These are phyloP conservation scores for Leishmania turanica DNA, from an alignment of 208 protist genomes.

Conservation along the genomic window DNA sequence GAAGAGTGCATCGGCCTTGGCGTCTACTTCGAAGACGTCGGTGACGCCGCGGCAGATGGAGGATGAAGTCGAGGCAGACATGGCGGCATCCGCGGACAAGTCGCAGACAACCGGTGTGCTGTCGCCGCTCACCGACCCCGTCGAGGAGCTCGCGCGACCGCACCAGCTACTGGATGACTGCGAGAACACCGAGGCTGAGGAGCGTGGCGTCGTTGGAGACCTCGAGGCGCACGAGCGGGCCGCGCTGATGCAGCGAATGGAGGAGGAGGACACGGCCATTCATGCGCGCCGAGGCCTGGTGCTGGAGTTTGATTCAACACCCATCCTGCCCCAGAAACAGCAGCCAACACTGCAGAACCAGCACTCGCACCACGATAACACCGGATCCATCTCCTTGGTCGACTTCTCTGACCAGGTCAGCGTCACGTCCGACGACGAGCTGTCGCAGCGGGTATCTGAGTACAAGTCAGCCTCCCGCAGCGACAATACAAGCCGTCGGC, in stretches of 20 bases:
- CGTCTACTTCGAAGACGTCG: neutral
- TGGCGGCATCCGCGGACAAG: neutral
- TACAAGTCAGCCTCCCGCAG: conserved; percentile 12
- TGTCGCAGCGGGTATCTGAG: conserved; percentile 27
- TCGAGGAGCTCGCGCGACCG: conserved; percentile 5
- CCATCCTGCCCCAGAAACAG: conserved; percentile 12
- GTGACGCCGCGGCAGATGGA: too few species aligned
- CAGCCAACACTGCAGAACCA: neutral
- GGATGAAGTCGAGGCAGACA: neutral
- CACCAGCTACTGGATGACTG: conserved; percentile 24
- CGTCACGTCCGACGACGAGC: conserved; percentile 73
- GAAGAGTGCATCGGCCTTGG: neutral
- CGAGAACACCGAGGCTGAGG: conserved; percentile 34
- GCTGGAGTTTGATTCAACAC: conserved; percentile 52
- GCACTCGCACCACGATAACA: conserved; percentile 10
- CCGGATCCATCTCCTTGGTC: neutral
- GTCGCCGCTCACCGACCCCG: neutral
- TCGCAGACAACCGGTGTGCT: neutral
- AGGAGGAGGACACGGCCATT: conserved; percentile 41
- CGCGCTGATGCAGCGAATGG: conserved; percentile 36
- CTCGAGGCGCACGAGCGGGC: conserved; percentile 41
- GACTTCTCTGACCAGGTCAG: conserved; percentile 56
- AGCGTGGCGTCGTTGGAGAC: conserved; percentile 41
- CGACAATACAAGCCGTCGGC: conserved; percentile 13
- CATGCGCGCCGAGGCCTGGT: conserved; percentile 41